Evolutionary conservation across 2,329 filamentous ascomycete genomes (phyloP).

Genomic region (Sclerotinia subarctica): DNA sequence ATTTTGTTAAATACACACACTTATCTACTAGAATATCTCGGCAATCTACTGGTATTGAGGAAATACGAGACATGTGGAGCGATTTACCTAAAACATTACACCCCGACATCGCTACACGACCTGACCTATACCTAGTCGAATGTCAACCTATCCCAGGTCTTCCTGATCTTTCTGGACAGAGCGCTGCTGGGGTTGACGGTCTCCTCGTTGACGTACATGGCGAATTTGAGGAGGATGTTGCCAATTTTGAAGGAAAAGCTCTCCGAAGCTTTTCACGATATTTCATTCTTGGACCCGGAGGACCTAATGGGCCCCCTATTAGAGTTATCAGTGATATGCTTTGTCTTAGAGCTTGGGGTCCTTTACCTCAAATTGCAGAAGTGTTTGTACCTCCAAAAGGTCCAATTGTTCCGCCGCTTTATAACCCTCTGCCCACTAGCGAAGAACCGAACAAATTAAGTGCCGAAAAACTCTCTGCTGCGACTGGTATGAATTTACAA

Average conservation of each 20-base stretch:
- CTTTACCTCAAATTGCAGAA: slow-evolving; percentile 42
- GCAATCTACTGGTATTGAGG: slow-evolving; percentile 59
- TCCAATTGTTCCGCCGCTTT: slow-evolving; percentile 25
- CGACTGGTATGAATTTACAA: slow-evolving; percentile 75
- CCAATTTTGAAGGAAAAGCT: slow-evolving; percentile 52
- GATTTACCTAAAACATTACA: slow-evolving; percentile 71
- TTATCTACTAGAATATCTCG: slow-evolving; percentile 61
- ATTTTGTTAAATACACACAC: slow-evolving; percentile 67
- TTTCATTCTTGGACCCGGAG: slow-evolving; percentile 74
- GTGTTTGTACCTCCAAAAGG: neutral
- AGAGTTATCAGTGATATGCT: slow-evolving; percentile 79
- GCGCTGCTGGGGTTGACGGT: slow-evolving; percentile 66
- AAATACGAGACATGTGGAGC: slow-evolving; percentile 67
- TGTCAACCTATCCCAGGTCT: slow-evolving; percentile 72
- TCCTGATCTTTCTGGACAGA: slow-evolving; percentile 64
- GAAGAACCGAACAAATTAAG: slow-evolving; percentile 58
- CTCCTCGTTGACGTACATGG: slow-evolving; percentile 77
- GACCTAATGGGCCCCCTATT: slow-evolving; percentile 54
- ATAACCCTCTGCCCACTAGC: slow-evolving; percentile 25
- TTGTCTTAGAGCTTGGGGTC: slow-evolving; percentile 63
- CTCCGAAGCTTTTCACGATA: slow-evolving; percentile 79
- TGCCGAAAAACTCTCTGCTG: slow-evolving; percentile 69
- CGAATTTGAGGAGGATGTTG: slow-evolving; percentile 74
- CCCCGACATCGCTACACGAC: slow-evolving; percentile 63
- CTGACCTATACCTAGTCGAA: slow-evolving; percentile 77